Evolutionary conservation across 768 basidiomycete genomes (phyloP).

Genomic region (Nidula microcarpa): DNA sequence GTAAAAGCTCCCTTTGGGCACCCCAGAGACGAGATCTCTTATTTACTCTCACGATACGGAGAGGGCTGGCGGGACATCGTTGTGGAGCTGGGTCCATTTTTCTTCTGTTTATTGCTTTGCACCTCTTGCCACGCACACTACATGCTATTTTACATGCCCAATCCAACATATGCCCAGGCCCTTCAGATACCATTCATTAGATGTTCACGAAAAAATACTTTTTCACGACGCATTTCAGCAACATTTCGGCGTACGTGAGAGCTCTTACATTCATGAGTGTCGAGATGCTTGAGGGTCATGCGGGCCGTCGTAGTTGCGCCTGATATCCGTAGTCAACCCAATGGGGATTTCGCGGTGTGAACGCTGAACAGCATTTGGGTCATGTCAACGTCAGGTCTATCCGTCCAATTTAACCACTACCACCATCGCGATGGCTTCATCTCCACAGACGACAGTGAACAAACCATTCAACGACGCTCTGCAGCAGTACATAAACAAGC

Average conservation of each 20-base stretch:
- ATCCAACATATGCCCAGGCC: background rate
- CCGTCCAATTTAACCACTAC: too few relatives aligned
- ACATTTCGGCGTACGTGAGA: too few relatives aligned
- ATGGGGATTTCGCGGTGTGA: too few relatives aligned
- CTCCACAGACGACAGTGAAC: background rate
- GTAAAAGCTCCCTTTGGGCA: slow-evolving; percentile 27
- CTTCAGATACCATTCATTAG: background rate
- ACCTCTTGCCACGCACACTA: background rate
- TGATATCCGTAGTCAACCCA: too few relatives aligned
- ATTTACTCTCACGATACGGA: background rate
- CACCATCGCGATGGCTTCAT: too few relatives aligned
- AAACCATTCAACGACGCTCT: background rate
- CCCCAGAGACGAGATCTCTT: background rate
- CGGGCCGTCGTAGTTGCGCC: too few relatives aligned
- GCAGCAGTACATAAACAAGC: background rate
- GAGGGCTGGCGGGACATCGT: background rate
- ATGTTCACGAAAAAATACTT: too few relatives aligned
- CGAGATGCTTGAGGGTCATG: too few relatives aligned
- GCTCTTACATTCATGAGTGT: too few relatives aligned
- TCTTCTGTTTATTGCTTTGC: background rate
- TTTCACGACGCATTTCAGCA: too few relatives aligned
- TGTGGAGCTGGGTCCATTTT: background rate
- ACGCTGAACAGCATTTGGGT: too few relatives aligned
- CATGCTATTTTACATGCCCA: background rate
- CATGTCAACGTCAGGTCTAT: too few relatives aligned